Evolutionary conservation across 495 filamentous ascomycete species (phyloP), one percentile per base, ranked within the genome.

Genomic region (Neurospora terricola): DNA sequence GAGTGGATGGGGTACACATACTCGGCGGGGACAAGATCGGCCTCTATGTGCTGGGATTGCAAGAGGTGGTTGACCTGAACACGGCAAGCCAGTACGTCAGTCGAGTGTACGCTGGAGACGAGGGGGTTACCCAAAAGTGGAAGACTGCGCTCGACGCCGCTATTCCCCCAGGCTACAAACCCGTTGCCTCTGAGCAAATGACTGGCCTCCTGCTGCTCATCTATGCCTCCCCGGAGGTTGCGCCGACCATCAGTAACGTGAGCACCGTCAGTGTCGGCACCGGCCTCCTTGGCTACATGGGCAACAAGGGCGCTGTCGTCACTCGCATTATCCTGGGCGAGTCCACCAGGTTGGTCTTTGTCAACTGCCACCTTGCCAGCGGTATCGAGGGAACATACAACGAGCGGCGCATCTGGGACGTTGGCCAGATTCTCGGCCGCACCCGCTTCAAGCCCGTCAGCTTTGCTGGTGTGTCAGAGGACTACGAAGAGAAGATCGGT

Each of bases 331-430:
- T 98, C 1, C 83, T 99, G 18, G 96, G 96, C 4, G 95, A 98
- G 76, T 94, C 94, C 0, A 97, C 97, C 2, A 87, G 91, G 38
- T 78, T 98, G 18, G 89, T 94, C 34, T 96, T 99, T 76, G 86
- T 98, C 66, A 97, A 98, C 80, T 93, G 86, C 71, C 96, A 99
- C 81, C 85, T 99, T 14, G 91, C 93, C 38, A 94, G 94, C 18
- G 95, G 97, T 6, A 87, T 88, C 0, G 94, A 96, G 77, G 91
- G 90, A 71, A 84, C 86, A 5, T 89, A 90, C 70, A 77, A 96
- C 37, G 95, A 98, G 39, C 84, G 94, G 14, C 87, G 96, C 38
- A 96, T 96, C 77, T 96, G 92, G 94, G 96, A 99, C 80, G 91
- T 89, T 5, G 83, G 86, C 7, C 94, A 98, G 77, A 92, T 99